These are phyloP conservation scores for Craspedostauros australis DNA, from an alignment of 108 stramenopile species.

Conservation along the genomic window DNA sequence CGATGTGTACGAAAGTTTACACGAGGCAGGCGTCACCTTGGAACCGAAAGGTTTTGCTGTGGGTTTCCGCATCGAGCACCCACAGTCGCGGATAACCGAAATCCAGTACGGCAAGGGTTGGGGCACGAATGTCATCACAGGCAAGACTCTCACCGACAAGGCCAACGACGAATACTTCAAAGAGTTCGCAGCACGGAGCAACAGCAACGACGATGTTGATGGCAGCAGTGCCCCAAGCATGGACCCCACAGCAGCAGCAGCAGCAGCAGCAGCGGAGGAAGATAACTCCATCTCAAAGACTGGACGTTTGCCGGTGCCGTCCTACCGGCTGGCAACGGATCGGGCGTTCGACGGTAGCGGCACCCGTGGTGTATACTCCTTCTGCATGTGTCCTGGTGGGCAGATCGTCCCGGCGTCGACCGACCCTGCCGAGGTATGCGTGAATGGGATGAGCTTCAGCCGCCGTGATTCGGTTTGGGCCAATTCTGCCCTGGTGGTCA, in stretches of 20 bases:
- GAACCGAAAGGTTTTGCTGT: slow-evolving; percentile 94
- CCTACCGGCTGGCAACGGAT: slow-evolving; percentile 85
- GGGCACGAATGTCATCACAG: slow-evolving; percentile 64
- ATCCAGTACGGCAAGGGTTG: slow-evolving; percentile 86
- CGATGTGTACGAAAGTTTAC: slow-evolving; percentile 84
- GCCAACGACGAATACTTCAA: slow-evolving; percentile 59
- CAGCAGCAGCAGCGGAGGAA: not conserved
- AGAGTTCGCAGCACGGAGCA: not conserved
- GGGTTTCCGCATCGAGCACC: slow-evolving; percentile 94
- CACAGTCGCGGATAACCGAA: slow-evolving; percentile 78
- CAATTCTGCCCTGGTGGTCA: slow-evolving; percentile 91
- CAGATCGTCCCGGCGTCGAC: slow-evolving; percentile 92
- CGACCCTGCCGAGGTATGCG: slow-evolving; percentile 74
- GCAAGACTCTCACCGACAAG: slow-evolving; percentile 53
- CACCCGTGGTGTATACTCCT: slow-evolving; percentile 64
- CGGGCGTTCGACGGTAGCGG: slow-evolving; percentile 62
- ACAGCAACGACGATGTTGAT: not conserved
- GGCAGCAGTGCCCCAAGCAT: not conserved
- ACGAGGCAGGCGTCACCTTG: slow-evolving; percentile 26
- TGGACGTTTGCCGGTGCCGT: slow-evolving; percentile 76
- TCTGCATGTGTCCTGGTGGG: slow-evolving; percentile 63
- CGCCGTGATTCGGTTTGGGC: slow-evolving; percentile 85
- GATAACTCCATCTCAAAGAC: slow-evolving; percentile 17
- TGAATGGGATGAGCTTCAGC: slow-evolving; percentile 96
- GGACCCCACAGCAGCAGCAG: too few species aligned